Evolutionary conservation across 2,329 filamentous ascomycete species (phyloP), one percentile per base, ranked within the genome.

Genomic region (Beauveria medogensis): DNA sequence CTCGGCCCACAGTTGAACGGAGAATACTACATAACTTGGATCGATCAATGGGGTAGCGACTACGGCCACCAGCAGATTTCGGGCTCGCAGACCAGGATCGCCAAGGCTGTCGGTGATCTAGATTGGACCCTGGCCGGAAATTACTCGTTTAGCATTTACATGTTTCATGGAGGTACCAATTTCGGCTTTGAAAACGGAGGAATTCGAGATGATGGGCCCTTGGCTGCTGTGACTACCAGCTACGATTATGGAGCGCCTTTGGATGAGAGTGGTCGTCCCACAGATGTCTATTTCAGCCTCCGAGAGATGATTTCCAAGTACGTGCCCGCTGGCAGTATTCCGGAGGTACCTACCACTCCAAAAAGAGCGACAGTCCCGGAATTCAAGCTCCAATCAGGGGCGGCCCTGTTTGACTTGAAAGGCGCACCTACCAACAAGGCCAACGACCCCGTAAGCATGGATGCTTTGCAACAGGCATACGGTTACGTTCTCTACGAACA

Each of bases 81-180:
- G 5, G 71, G 70, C 3, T 60, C 67, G 16, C 59, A 68, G 5
- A 58, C 64, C 6, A 63, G 64, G n/a, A 63, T 72, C 2, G 61
- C 65, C 48, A 63, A 65, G 43, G 67, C 71, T 40, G 66, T 71
- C 26, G 59, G 61, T 41, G 76, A 77, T 59, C 62, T 78, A 2
- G 70, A 71, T 37, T 75, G 67, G 66, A 71, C 76, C 40, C 66
- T 79, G 14, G 65, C 67, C 2, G 72, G 71, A 28, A 72, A 74
- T 48, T 70, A 72, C 52, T 78, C 77, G 0, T 77, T 82, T 62
- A 80, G 74, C 66, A 65, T 82, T 59, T 81, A 80, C 66, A 81
- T 81, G 78, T 77, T 81, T 62, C 79, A 82, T 63, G 80, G 80
- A 4, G 79, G 79, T 1, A 81, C 78, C 2, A 81, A 80, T 61